A percentile compares a stretch with the other conserved stretches of the same genome.
Conservation (phyloP, 208 protist species). For the Acanthamoeba triangularis region DNA sequence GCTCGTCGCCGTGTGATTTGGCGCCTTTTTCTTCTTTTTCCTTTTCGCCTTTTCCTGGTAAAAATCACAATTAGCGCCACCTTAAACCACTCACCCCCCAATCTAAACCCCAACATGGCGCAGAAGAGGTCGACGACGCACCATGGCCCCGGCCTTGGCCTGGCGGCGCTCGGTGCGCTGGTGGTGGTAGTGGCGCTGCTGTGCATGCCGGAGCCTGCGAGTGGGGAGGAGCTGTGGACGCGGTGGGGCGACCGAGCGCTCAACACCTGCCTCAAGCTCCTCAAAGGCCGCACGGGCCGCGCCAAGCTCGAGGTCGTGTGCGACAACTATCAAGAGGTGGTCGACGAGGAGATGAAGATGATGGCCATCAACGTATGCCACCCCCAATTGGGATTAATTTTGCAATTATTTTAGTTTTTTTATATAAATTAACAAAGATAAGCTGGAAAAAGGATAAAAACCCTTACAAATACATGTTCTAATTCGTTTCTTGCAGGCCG, state of each 20-base stretch:
- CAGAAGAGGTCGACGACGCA: not conserved
- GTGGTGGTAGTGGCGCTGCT: not conserved
- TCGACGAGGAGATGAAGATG: slow-evolving; percentile 21
- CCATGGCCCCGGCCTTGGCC: not conserved
- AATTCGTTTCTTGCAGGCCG: not conserved
- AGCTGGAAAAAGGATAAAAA: too few species aligned
- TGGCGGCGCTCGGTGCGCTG: not conserved
- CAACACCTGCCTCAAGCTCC: not conserved
- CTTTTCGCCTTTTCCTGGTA: too few species aligned
- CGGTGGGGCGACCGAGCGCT: slow-evolving; percentile 37
- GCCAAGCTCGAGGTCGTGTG: not conserved
- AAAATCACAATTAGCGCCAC: too few species aligned
- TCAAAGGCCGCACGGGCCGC: not conserved
- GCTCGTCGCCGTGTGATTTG: too few species aligned
- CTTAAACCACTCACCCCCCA: too few species aligned
- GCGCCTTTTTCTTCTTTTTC: too few species aligned
- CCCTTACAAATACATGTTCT: too few species aligned
- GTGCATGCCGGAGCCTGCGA: not conserved
- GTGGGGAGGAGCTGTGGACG: slow-evolving; percentile 18
- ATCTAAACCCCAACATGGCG: too few species aligned
- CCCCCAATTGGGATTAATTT: not conserved
- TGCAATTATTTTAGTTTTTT: not conserved
- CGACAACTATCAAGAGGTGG: slow-evolving; percentile 33
- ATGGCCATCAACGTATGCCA: slow-evolving; percentile 13
- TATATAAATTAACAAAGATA: too few species aligned